A percentile compares a stretch with the other conserved stretches of the same genome.
Evolutionary conservation across 2,329 filamentous ascomycete species (phyloP).

Genomic region (Trichoderma koningii): DNA sequence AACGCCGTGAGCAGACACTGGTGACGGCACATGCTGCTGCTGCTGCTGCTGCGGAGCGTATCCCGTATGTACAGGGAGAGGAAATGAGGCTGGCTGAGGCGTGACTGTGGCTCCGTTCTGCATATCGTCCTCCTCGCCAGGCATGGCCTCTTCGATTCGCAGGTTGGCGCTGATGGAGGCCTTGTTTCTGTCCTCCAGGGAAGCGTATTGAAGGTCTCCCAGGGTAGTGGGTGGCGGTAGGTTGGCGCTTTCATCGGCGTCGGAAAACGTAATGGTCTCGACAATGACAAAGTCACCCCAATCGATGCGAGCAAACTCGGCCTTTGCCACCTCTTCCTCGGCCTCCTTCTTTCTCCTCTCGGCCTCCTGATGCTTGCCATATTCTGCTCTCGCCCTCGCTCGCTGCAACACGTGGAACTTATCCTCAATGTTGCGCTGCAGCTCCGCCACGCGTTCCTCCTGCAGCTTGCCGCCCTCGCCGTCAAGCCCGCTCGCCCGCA

Average conservation of each 20-base stretch:
- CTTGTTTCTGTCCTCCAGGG: conserved; percentile 90
- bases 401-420: conserved; percentile 78
- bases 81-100: conserved; percentile 42
- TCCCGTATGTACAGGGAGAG: conserved; percentile 50
- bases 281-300: conserved; percentile 98
- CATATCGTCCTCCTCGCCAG: conserved; percentile 65
- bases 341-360: conserved; percentile 90
- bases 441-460: conserved; percentile 69
- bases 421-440: conserved; percentile 75
- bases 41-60: conserved; percentile 43
- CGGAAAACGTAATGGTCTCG: conserved; percentile 90
- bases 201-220: conserved; percentile 89
- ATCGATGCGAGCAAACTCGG: conserved; percentile 81
- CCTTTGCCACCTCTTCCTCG: conserved; percentile 77
- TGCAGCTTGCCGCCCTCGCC: conserved; percentile 68
- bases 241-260: conserved; percentile 81
- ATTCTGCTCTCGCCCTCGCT: conserved; percentile 84
- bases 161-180: conserved; percentile 80
- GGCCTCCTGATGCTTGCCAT: conserved; percentile 77
- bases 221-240: conserved; percentile 87
- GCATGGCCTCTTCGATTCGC: conserved; percentile 94
- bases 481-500: conserved; percentile 68
- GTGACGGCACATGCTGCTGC: conserved; percentile 44
- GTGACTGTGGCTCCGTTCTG: conserved; percentile 51
- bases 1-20: conserved; percentile 38